Conservation (phyloP, 2,329 filamentous ascomycete genomes). For the Penicillium sp. region DNA sequence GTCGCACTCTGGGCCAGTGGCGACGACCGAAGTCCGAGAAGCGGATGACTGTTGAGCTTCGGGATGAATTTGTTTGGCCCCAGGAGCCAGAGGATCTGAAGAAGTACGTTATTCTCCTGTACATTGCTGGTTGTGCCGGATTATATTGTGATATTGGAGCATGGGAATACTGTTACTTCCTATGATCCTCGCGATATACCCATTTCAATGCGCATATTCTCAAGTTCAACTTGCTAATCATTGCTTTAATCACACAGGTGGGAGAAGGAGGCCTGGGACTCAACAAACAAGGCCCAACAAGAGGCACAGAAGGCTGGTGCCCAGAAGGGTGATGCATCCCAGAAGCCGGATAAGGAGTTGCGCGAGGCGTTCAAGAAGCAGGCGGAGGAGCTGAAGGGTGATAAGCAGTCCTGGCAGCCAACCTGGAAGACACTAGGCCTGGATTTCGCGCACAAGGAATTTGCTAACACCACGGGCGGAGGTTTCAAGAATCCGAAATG, state of each 20-base stretch:
- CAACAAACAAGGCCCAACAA: constrained; percentile 49
- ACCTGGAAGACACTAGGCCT: constrained; percentile 48
- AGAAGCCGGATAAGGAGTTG: constrained; percentile 18
- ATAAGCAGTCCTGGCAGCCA: constrained; percentile 62
- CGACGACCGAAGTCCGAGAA: constrained; percentile 74
- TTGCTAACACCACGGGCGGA: constrained; percentile 4
- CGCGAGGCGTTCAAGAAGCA: constrained; percentile 56
- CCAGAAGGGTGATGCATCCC: constrained; percentile 34
- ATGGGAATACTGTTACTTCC: background rate
- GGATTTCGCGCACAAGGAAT: constrained; percentile 30
- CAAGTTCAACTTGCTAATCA: constrained; percentile 9
- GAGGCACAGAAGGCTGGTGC: constrained; percentile 38
- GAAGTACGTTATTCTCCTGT: constrained; percentile 47
- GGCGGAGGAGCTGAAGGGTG: constrained; percentile 63
- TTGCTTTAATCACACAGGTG: constrained; percentile 44
- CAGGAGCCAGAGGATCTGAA: constrained; percentile 62
- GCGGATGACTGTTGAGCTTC: constrained; percentile 92
- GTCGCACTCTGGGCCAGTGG: constrained; percentile 55
- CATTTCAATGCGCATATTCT: background rate
- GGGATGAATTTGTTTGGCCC: constrained; percentile 85
- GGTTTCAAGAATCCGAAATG: constrained; percentile 6
- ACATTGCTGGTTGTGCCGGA: background rate
- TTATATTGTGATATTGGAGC: background rate
- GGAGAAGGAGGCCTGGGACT: constrained; percentile 61
- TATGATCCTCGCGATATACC: background rate